These are phyloP conservation scores for Xylariaceae sp. DNA, from an alignment of 2,329 filamentous ascomycete genomes.

Conservation along the genomic window DNA sequence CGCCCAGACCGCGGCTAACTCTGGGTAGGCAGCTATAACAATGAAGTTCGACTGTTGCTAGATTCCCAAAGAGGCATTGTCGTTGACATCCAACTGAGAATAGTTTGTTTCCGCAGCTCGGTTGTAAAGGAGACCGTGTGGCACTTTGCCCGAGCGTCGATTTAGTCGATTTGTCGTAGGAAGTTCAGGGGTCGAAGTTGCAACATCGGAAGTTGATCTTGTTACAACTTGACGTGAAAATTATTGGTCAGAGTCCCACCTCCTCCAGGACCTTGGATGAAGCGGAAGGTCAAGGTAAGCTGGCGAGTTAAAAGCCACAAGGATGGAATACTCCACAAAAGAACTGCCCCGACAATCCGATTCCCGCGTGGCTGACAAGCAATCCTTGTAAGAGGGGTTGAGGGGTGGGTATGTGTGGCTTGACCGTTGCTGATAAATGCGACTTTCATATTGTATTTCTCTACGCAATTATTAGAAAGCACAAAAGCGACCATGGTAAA, in stretches of 20 bases:
- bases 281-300: not conserved
- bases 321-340: not conserved
- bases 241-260: constrained; percentile 8
- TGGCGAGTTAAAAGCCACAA: not conserved
- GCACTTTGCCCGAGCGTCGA: constrained; percentile 11
- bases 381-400: constrained; percentile 8
- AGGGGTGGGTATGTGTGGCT: constrained; percentile 5
- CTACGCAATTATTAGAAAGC: not conserved
- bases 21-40: constrained; percentile 10
- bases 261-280: too few relatives aligned
- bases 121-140: constrained; percentile 16
- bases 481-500: constrained; percentile 5
- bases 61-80: constrained; percentile 10
- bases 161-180: constrained; percentile 6
- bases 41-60: constrained; percentile 5
- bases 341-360: not conserved
- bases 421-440: constrained; percentile 27
- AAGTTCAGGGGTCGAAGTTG: constrained; percentile 22
- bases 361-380: not conserved
- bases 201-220: not conserved
- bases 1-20: constrained; percentile 2
- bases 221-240: constrained; percentile 7
- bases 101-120: constrained; percentile 6
- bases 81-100: constrained; percentile 1
- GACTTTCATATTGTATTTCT: not conserved